Evolutionary conservation across 768 basidiomycete genomes (phyloP), one percentile per base, ranked within the genome.

Genomic region (Rhizopogon vesiculosus): DNA sequence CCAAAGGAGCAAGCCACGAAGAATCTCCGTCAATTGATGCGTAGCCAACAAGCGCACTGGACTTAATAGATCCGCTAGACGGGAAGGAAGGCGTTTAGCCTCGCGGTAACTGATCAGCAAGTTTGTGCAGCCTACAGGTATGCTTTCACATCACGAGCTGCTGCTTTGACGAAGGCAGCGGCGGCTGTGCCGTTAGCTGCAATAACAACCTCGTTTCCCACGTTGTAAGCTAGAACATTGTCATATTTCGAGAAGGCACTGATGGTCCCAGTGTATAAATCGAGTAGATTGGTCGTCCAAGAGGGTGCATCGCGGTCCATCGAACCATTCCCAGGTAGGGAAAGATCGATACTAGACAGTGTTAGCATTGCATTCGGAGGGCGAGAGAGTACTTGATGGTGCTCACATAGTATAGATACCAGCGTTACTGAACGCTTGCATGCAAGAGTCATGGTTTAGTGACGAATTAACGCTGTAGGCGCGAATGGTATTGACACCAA

Each of bases 401-500:
- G 75, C 88, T 65, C 59, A 95, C 93, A 96, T 87, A 51, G 88
- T 81, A 71, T 97, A 96, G 54, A 97, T 97, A 28, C 87, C 87
- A 39, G 91, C 91, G 19, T 71, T 69, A 62, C 84, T 86, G 57
- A 97, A 78, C 13, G 83, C 70, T 39, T 70, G 69, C 94, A 98
- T 96, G 72, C 94, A 98, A 1, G 72, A 72, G 67, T 94, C 92
- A 59, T 98, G 94, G 71, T 96, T 88, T 55, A 86, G 72, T 35
- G 85, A 78, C 0, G 91, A 81, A 66, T 94, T 81, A 59, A 95
- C 93, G 55, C 86, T 89, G 77, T 97, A 97, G 2, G 87, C 87
- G 54, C 93, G 86, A 48, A 97, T 76, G 41, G 86, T 75, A 66
- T 95, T 97, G 65, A 95, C 82, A 9, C 82, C 80, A 18, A 96